A percentile compares a stretch with the other conserved stretches of the same genome.
These are phyloP conservation scores for Candida qinlingensis DNA, from an alignment of 805 yeast species.

Conservation along the genomic window DNA sequence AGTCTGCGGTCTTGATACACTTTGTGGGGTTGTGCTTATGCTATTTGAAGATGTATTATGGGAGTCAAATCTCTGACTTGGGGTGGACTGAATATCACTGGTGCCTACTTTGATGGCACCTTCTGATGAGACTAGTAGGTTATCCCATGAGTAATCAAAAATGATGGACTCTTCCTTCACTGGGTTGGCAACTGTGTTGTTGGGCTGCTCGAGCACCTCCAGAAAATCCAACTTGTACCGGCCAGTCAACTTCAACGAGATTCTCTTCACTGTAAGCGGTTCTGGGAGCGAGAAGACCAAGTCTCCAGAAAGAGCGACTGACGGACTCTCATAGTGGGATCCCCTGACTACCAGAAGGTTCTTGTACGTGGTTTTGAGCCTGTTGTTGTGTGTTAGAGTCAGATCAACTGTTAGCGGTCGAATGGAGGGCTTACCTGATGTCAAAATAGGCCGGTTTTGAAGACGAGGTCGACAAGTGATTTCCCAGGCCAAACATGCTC, in stretches of 20 bases:
- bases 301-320: conserved; percentile 69
- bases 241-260: conserved; percentile 59
- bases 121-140: conserved; percentile 31
- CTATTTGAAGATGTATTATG: neutral
- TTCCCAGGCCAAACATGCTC: conserved; percentile 22
- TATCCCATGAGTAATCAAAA: conserved; percentile 74
- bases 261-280: conserved; percentile 54
- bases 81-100: conserved; percentile 9
- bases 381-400: neutral
- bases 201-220: conserved; percentile 37
- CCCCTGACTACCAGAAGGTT: conserved; percentile 79
- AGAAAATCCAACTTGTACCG: conserved; percentile 56
- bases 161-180: conserved; percentile 50
- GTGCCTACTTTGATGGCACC: conserved; percentile 25
- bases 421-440: conserved; percentile 18
- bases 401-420: no score
- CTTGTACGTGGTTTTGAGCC: conserved; percentile 32
- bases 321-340: conserved; percentile 65
- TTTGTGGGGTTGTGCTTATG: conserved; percentile 5
- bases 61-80: conserved; percentile 7
- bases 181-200: conserved; percentile 30
- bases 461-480: conserved; percentile 11
- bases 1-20: neutral
- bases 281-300: conserved; percentile 68
- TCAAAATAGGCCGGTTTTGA: conserved; percentile 26